A percentile compares a stretch with the other conserved stretches of the same genome.
Conservation (phyloP, 805 yeast genomes). For the Candida alai region DNA sequence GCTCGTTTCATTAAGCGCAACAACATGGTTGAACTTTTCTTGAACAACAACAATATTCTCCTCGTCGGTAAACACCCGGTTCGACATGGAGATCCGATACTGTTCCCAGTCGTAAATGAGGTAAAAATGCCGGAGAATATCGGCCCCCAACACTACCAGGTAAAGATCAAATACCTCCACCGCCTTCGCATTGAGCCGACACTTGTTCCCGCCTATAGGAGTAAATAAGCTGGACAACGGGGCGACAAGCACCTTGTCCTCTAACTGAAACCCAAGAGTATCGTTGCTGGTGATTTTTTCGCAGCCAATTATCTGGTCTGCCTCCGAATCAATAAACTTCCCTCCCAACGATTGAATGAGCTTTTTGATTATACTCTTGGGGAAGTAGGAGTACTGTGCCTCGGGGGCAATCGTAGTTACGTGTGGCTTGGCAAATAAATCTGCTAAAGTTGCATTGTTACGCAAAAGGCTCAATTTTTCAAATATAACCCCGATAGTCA, state of each 20-base stretch:
- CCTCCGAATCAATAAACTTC: no score
- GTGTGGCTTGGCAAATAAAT: background rate
- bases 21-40: no score
- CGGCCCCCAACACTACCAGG: slow-evolving; percentile 60
- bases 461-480: no score
- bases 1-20: no score
- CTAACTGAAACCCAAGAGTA: no score
- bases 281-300: no score
- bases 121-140: slow-evolving; percentile 59
- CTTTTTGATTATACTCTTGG: no score
- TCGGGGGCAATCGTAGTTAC: background rate
- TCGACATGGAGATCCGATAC: slow-evolving; percentile 52
- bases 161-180: slow-evolving; percentile 18
- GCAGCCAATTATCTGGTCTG: slow-evolving; percentile 20
- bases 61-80: slow-evolving; percentile 34
- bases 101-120: slow-evolving; percentile 61
- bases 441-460: no score
- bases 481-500: background rate
- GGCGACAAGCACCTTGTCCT: no score
- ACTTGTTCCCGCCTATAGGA: slow-evolving; percentile 2
- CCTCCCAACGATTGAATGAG: no score
- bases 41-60: slow-evolving; percentile 1
- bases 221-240: slow-evolving; percentile 9
- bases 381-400: slow-evolving; percentile 20
- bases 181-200: slow-evolving; percentile 38